Conservation (phyloP, 495 filamentous ascomycete species). For the Lasiosphaeria hispida region DNA sequence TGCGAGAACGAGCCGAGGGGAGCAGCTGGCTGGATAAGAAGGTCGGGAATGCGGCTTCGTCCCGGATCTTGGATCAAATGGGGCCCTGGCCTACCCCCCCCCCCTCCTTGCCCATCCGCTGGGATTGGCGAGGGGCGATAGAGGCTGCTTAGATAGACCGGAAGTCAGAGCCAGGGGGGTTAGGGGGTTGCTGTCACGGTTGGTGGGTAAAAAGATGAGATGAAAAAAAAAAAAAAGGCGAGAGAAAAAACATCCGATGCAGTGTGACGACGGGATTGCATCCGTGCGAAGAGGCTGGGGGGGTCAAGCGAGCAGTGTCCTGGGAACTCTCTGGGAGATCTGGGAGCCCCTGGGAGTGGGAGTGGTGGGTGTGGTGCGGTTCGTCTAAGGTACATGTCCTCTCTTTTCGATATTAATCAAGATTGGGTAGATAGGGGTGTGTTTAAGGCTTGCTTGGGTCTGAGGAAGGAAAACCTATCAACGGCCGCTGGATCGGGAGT, state of each 20-base stretch:
- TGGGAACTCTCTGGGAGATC: too few relatives aligned
- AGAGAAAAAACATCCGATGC: constrained; percentile 13
- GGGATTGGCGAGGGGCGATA: neutral
- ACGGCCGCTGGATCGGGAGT: too few relatives aligned
- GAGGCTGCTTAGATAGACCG: neutral
- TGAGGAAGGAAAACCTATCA: too few relatives aligned
- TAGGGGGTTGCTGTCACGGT: neutral
- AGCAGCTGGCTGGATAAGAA: constrained; percentile 1
- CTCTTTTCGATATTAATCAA: too few relatives aligned
- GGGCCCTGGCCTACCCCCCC: neutral
- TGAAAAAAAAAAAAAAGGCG: neutral
- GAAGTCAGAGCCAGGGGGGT: neutral
- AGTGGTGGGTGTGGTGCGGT: too few relatives aligned
- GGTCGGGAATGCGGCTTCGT: neutral
- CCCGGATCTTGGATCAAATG: constrained; percentile 11
- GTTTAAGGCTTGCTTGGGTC: too few relatives aligned
- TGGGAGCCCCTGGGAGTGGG: too few relatives aligned
- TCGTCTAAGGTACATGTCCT: too few relatives aligned
- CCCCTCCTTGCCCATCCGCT: too few relatives aligned
- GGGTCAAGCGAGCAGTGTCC: too few relatives aligned
- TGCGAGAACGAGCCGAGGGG: too few relatives aligned
- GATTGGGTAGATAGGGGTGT: too few relatives aligned
- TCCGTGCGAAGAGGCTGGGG: neutral
- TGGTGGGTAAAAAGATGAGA: neutral
- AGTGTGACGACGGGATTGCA: constrained; percentile 8